These are phyloP conservation scores for Fusarium albidum DNA, from an alignment of 2,329 filamentous ascomycete species.

Conservation along the genomic window DNA sequence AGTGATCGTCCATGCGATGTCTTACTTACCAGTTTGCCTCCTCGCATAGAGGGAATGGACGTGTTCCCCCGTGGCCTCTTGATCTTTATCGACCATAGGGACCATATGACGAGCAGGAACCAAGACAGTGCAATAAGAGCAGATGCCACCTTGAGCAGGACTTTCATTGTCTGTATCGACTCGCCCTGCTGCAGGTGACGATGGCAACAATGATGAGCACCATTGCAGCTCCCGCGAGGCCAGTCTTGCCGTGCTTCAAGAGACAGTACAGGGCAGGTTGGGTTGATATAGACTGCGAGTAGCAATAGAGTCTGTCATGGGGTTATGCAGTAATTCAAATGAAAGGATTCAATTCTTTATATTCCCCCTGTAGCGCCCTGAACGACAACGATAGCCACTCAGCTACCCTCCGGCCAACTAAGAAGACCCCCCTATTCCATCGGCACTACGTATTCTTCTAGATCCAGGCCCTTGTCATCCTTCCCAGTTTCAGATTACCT, in stretches of 20 bases:
- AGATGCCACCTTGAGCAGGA: conserved; percentile 8
- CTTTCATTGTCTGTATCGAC: not conserved
- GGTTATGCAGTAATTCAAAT: not conserved
- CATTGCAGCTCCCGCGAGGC: conserved; percentile 7
- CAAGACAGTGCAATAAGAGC: conserved; percentile 5
- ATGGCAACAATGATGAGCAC: conserved; percentile 10
- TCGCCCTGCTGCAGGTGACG: not conserved
- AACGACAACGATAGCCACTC: conserved; percentile 13
- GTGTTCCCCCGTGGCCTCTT: not conserved
- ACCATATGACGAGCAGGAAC: conserved; percentile 5
- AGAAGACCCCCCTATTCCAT: conserved; percentile 14
- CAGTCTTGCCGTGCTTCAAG: conserved; percentile 19
- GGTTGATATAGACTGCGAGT: conserved; percentile 10
- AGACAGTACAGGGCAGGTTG: conserved; percentile 13
- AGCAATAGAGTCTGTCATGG: conserved; percentile 14
- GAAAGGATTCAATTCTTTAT: too few species aligned
- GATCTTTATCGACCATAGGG: conserved; percentile 4
- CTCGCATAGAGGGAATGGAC: not conserved
- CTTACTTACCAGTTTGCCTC: conserved; percentile 6
- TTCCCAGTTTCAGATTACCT: too few species aligned
- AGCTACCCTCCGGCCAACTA: conserved; percentile 12
- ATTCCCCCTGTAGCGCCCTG: not conserved
- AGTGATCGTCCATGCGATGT: too few species aligned
- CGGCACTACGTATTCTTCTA: conserved; percentile 8
- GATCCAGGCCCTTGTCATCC: too few species aligned